Evolutionary conservation across 2,329 filamentous ascomycete genomes (phyloP), one percentile per base, ranked within the genome.

Genomic region (Colletotrichum horii): DNA sequence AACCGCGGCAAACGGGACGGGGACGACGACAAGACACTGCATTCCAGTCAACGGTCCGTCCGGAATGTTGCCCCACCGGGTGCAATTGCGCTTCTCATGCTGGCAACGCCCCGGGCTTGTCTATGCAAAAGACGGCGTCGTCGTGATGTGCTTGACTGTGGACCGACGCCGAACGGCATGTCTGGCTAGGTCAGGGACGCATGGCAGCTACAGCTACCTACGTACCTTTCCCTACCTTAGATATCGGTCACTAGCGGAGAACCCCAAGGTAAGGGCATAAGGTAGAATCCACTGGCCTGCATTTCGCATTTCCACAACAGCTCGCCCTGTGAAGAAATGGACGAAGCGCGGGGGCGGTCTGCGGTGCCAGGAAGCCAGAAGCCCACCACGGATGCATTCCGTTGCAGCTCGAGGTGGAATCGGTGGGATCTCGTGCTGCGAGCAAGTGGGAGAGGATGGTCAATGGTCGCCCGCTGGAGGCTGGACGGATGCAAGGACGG

Each of bases 281-380:
- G 61, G 34, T 30, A 32, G 36, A 72, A 66, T 32, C 69, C 56
- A 64, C 73, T 22, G 55, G 28, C 58, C 32, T 58, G 73, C 69
- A 60, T 67, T 66, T 72, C 32, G 69, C 43, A 75, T 75, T 75
- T 72, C 56, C 69, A 72, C 73, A 32, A 28, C 56, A 30, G 62
- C 26, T 70, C 64, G 62, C 32, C 69, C 71, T 67, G 32, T n/a
- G 34, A 67, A 73, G 73, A 75, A 48, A 56, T 32, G 24, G 43
- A 60, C 71, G 67, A 74, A 71, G 60, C 56, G 58, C 60, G 11
- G 62, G 36, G 70, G 64, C 64, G 52, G 64, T 62, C 70, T 55
- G 38, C 28, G 11, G 30, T 32, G 36, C n/a, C 65, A 58, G 30
- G 58, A 30, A 3, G 26, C 26, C 24, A 36, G 48, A 24, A 61